These are phyloP conservation scores for Hypoxylon fuscum DNA, from an alignment of 495 filamentous ascomycete species.

Conservation along the genomic window DNA sequence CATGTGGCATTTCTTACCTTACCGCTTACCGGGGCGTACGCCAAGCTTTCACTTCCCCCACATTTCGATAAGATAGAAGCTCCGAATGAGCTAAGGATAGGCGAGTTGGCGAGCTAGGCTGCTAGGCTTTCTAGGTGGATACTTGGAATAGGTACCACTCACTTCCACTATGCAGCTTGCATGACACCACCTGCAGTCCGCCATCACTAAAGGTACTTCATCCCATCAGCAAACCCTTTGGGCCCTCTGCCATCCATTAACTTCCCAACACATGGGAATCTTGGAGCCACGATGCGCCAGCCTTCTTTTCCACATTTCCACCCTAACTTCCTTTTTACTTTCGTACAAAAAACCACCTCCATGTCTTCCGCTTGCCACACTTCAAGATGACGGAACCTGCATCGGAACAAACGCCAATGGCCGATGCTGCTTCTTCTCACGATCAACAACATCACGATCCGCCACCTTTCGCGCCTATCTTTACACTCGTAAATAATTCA, in stretches of 20 bases:
- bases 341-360: slow-evolving; percentile 25
- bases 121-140: slow-evolving; percentile 25
- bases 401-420: slow-evolving; percentile 35
- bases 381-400: slow-evolving; percentile 43
- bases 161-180: slow-evolving; percentile 39
- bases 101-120: slow-evolving; percentile 6
- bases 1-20: slow-evolving; percentile 18
- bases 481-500: slow-evolving; percentile 69
- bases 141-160: slow-evolving; percentile 26
- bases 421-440: slow-evolving; percentile 19
- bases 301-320: slow-evolving; percentile 55
- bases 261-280: slow-evolving; percentile 39
- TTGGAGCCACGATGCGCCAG: slow-evolving; percentile 63
- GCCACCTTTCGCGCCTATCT: slow-evolving; percentile 68
- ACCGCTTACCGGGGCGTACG: neutral
- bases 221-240: slow-evolving; percentile 35
- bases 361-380: slow-evolving; percentile 30
- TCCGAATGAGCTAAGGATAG: slow-evolving; percentile 21
- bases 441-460: slow-evolving; percentile 40
- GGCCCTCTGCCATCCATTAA: slow-evolving; percentile 36
- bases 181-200: slow-evolving; percentile 45
- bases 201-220: slow-evolving; percentile 30
- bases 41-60: slow-evolving; percentile 30
- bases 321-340: slow-evolving; percentile 50
- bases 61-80: slow-evolving; percentile 43